These are phyloP conservation scores for Colletotrichum paranaense DNA, from an alignment of 2,329 filamentous ascomycete genomes.

Conservation along the genomic window DNA sequence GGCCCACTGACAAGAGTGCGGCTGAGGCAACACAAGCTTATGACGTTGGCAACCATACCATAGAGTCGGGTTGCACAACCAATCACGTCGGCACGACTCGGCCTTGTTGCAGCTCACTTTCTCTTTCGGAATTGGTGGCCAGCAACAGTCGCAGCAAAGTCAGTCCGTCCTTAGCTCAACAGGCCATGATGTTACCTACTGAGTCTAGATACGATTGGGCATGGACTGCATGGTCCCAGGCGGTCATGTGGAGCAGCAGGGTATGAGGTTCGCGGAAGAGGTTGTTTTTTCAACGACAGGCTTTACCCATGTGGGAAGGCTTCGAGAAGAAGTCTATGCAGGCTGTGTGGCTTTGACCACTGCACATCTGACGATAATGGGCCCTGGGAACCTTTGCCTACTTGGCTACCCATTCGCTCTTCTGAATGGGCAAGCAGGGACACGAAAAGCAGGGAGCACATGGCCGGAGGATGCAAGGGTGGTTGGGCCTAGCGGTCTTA, in stretches of 20 bases:
- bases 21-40: conserved; percentile 24
- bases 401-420: background rate
- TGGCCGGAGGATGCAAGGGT: background rate
- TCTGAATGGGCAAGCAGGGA: background rate
- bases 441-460: background rate
- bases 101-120: conserved; percentile 21
- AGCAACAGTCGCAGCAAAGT: conserved; percentile 10
- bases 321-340: conserved; percentile 32
- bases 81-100: conserved; percentile 21
- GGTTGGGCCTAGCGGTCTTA: background rate
- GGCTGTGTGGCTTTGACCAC: conserved; percentile 29
- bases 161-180: conserved; percentile 1
- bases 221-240: conserved; percentile 6
- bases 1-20: conserved; percentile 27
- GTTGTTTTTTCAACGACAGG: background rate
- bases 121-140: conserved; percentile 28
- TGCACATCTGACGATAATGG: conserved; percentile 23
- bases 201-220: conserved; percentile 20
- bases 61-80: conserved; percentile 8
- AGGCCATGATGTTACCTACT: conserved; percentile 10
- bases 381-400: background rate
- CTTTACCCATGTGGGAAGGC: conserved; percentile 24
- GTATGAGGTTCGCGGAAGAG: background rate
- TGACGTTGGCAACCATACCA: conserved; percentile 25
- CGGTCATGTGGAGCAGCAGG: conserved; percentile 30